Percentiles rank a stretch among this genome's conserved stretches.
phyloP scores from a whole-genome alignment of 495 filamentous ascomycete species.

The Penicillium arizonense region DNA sequence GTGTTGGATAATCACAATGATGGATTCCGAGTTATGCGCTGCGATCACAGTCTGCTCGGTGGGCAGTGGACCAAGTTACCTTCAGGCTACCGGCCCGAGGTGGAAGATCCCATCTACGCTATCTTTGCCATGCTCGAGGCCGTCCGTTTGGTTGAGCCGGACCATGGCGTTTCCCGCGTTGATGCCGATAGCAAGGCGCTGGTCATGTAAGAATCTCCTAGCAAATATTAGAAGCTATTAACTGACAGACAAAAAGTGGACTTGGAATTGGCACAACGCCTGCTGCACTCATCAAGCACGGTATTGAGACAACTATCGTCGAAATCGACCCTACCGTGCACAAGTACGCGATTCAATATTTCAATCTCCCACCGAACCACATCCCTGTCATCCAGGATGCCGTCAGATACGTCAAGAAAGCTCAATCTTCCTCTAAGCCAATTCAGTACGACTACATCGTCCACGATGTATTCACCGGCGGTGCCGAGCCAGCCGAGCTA shows the following conservation, averaged over 20 bases:
- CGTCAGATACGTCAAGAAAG: conserved; percentile 62
- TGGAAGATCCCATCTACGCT: conserved; percentile 85
- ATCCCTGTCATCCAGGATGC: conserved; percentile 81
- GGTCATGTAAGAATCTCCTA: conserved; percentile 59
- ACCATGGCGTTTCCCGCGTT: conserved; percentile 41
- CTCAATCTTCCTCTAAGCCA: conserved; percentile 39
- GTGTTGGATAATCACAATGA: conserved; percentile 71
- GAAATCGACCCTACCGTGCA: conserved; percentile 92
- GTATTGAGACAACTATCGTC: conserved; percentile 87
- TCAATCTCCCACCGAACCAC: conserved; percentile 75
- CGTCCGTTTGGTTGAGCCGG: conserved; percentile 70
- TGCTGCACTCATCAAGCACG: conserved; percentile 79
- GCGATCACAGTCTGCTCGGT: conserved; percentile 90
- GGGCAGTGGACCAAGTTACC: conserved; percentile 71
- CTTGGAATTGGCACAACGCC: conserved; percentile 91
- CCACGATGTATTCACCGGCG: conserved; percentile 98
- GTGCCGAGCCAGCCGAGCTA: conserved; percentile 81
- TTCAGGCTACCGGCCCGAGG: conserved; percentile 41
- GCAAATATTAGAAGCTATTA: not conserved
- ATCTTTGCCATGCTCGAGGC: conserved; percentile 93
- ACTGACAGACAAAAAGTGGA: conserved; percentile 53
- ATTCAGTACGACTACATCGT: conserved; percentile 84
- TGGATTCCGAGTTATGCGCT: conserved; percentile 80
- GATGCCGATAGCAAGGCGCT: conserved; percentile 75
- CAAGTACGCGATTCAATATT: conserved; percentile 77